phyloP scores from a whole-genome alignment of 257 asterid genomes.

The Dorcoceras hygrometricum region DNA sequence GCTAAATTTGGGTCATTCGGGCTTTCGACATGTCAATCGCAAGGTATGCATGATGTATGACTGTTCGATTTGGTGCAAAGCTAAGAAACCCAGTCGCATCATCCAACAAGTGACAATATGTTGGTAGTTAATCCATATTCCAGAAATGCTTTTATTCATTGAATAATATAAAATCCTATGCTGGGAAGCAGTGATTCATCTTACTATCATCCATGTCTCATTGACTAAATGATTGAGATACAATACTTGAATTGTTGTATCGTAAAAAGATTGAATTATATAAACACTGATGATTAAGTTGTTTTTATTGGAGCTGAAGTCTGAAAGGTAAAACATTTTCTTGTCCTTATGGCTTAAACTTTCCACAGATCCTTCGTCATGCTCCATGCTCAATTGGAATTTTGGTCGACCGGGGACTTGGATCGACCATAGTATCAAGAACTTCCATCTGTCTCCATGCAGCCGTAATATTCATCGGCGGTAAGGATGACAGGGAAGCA shows the following conservation, averaged over 20 bases:
- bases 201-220: neutral
- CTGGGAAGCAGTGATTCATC: neutral
- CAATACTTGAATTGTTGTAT: neutral
- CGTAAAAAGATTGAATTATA: no score
- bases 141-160: no score
- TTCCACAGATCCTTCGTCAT: slow-evolving; percentile 65
- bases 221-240: neutral
- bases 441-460: slow-evolving; percentile 55
- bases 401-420: slow-evolving; percentile 83
- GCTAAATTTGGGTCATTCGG: slow-evolving; percentile 57
- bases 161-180: no score
- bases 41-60: slow-evolving; percentile 41
- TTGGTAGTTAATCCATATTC: no score
- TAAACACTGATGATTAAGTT: no score
- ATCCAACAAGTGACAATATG: neutral
- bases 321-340: neutral
- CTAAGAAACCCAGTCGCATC: no score
- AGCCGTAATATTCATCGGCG: slow-evolving; percentile 91
- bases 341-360: neutral
- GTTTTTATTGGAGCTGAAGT: neutral
- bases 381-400: slow-evolving; percentile 89
- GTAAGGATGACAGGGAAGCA: slow-evolving; percentile 89
- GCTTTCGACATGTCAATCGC: slow-evolving; percentile 80
- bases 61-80: no score
- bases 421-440: slow-evolving; percentile 45